Evolutionary conservation across 1,284 basidiomycete species (phyloP).

Genomic region (Schizopora paradoxa): DNA sequence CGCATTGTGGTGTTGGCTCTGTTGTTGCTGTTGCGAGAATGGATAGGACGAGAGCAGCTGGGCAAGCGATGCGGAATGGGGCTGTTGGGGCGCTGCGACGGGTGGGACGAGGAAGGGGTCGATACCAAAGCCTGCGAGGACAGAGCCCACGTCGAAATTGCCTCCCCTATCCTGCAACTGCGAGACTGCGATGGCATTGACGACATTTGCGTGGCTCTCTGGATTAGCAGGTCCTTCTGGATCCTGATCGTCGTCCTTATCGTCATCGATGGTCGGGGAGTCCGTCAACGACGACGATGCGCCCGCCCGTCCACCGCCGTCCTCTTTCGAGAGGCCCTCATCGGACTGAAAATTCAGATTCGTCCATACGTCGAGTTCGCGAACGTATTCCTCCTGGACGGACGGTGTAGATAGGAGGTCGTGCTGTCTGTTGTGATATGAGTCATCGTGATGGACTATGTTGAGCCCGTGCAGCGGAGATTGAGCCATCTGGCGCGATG

Average conservation of each 20-base stretch:
- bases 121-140: constrained; percentile 59
- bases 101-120: constrained; percentile 45
- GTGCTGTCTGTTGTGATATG: constrained; percentile 39
- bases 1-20: too few species aligned
- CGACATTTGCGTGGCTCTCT: constrained; percentile 54
- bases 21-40: constrained; percentile 26
- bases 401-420: constrained; percentile 57
- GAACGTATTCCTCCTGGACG: constrained; percentile 64
- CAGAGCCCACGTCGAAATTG: constrained; percentile 47
- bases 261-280: constrained; percentile 30
- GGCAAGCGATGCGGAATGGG: constrained; percentile 50
- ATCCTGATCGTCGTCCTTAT: constrained; percentile 39
- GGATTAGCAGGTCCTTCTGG: constrained; percentile 43
- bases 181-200: constrained; percentile 38
- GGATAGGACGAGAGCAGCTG: constrained; percentile 60
- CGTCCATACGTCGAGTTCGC: constrained; percentile 83
- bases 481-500: constrained; percentile 41
- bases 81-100: constrained; percentile 26
- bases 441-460: constrained; percentile 51
- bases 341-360: constrained; percentile 76
- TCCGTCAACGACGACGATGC: background rate
- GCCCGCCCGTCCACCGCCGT: constrained; percentile 27
- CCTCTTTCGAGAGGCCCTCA: constrained; percentile 41
- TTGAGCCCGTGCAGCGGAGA: constrained; percentile 73
- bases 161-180: constrained; percentile 22